Evolutionary conservation across 164 flowering plant genomes (phyloP), one percentile per base, ranked within the genome.

Genomic region (Stephania japonica): DNA sequence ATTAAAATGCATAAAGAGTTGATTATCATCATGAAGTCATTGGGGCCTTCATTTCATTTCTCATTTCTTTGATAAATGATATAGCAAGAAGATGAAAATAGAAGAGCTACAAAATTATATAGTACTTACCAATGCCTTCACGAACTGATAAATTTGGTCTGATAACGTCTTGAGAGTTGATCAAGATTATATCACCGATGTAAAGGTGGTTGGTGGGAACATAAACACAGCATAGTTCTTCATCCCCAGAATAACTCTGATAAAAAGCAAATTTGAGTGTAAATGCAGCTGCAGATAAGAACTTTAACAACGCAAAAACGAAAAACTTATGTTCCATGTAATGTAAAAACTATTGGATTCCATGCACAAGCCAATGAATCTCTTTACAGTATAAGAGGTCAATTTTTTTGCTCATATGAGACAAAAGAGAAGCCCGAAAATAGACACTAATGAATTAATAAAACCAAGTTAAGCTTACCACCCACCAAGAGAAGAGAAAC

Each of bases 201-300:
- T 89, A 89, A n/a, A 89, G 91, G 83, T 89, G 91, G 77, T 89
- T 89, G 1, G 93, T 89, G 65, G 93, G 93, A 27, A 89, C 91
- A 75, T 84, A 89, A 63, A 89, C 91, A 78, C 91, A 87, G 84
- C 87, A 89, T 38, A 89, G 83, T 76, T 89, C 91, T 81, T 89
- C 91, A 11, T 87, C 93, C 50, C 87, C 90, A 18, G 90, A 76
- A 71, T 89, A 85, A 68, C 72, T 84, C 93, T 88, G 84, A 3
- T 32, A 61, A n/a, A 70, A 49, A 59, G 25, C 64, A 59, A 50
- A 50, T 50, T 50, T 50, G 59, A 50, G 59, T 13, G 64, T 18
- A 21, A 59, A 24, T 59, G 21, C 64, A 59, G 21, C n/a, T 59
- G 12, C 21, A 59, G 64, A 47, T 47, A 47, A 16, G 53, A 47